A percentile compares a stretch with the other conserved stretches of the same genome.
phyloP scores from a whole-genome alignment of 345 rosid genomes.

The Aegle marmelos region DNA sequence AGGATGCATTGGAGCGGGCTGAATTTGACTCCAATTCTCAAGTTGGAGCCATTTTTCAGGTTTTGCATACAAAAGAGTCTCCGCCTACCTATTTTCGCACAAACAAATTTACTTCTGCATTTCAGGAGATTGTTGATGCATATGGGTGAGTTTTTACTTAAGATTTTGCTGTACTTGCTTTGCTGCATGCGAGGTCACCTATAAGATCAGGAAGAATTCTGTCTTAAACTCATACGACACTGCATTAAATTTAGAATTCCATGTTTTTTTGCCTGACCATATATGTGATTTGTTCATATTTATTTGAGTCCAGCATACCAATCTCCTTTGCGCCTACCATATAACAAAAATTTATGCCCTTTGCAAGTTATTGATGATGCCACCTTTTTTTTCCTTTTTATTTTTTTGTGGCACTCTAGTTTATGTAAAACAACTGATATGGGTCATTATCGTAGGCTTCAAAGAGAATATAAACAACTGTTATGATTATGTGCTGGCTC shows the following conservation, averaged over 20 bases:
- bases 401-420: background rate
- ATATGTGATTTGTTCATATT: background rate
- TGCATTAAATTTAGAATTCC: background rate
- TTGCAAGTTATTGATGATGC: background rate
- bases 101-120: slow-evolving; percentile 84
- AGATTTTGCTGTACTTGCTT: slow-evolving; percentile 3
- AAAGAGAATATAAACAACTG: background rate
- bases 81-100: slow-evolving; percentile 94
- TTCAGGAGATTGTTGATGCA: slow-evolving; percentile 96
- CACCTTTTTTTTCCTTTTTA: background rate
- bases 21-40: slow-evolving; percentile 90
- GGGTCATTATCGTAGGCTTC: background rate
- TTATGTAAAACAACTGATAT: background rate
- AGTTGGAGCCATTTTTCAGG: slow-evolving; percentile 87
- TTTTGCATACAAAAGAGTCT: slow-evolving; percentile 76
- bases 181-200: background rate
- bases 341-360: background rate
- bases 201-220: background rate
- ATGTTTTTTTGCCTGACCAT: background rate
- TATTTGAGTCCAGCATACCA: background rate
- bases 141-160: slow-evolving; percentile 68
- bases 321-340: background rate
- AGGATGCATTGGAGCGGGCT: slow-evolving; percentile 90
- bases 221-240: background rate
- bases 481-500: background rate